Evolutionary conservation across 441 rosid genomes (phyloP), one percentile per base, ranked within the genome.

Genomic region (Mallotus repandus): DNA sequence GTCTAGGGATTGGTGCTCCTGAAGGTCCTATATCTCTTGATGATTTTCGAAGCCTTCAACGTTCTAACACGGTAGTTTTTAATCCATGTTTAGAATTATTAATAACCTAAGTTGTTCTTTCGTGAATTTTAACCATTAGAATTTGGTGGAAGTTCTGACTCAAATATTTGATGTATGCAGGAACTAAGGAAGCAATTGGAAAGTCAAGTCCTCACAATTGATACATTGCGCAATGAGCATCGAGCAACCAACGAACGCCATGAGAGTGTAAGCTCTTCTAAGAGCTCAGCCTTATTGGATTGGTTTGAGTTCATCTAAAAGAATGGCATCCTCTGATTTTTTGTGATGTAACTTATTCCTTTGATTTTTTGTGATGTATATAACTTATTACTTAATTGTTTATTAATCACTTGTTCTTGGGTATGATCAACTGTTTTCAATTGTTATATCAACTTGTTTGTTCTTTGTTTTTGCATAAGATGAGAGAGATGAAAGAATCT

Each of bases 21-120:
- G 95, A 91, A 77, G 99, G 97, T 76, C 99, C 99, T 71, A 74
- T 93, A 80, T 96, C 95, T 71, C 91, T 96, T 74, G 97, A 91
- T 86, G 98, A 96, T 90, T 96, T 96, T 80, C 87, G 93, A 77
- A 96, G 94, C 82, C 97, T 96, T 75, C 99, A 93, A 72, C 92
- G 93, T 66, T 91, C 98, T 29, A 96, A 96, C 79, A 84, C 79
- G 83, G 98, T 96, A 89, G 18, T 52, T 46, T 70, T 73, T 45
- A 46, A 56, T 64, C 63, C 32, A 61, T 68, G n/a, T 48, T 25
- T 60, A 19, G 11, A 43, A 46, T 79, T 61, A 63, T 81, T 75
- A 74, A 56, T 56, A 38, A 66, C 21, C 25, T 60, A 22, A 18
- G 45, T 52, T 62, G 16, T 67, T 41, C 58, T 22, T 66, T 29